Base-by-base conservation (phyloP, 495 filamentous ascomycete species). In the Podospora pseudoanserina region DNA sequence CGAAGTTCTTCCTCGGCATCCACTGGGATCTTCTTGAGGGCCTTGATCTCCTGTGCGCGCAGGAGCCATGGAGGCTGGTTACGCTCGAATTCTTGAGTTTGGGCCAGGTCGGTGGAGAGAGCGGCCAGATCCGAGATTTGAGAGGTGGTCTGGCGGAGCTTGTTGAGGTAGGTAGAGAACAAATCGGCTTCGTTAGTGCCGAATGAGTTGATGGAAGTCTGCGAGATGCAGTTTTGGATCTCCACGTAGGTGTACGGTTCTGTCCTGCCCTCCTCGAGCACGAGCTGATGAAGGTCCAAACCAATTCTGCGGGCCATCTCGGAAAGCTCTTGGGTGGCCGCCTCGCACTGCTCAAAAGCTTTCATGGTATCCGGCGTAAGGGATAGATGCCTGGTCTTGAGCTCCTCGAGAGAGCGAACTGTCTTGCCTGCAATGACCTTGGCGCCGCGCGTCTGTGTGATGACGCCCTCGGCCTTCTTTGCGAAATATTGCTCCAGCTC, bases 341-440 rank as follows among this genome's bases (percentile, higher is more conserved):
- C 73, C 71, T 95, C 90, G 63, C 87, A 87, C 56, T 83, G 81
- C 75, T 83, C 82, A 62, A 85, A 85, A 0, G 76, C 78, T 2
- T 81, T 81, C 13, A 68, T 61, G 5, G 83, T 89, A 70, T 85
- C 89, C 64, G 78, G 87, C 69, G 81, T 82, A 20, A 97, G 85
- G 18, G 92, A 91, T 30, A 98, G 81, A 4, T 91, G 94, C 56
- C 94, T 82, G 0, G 86, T 83, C 70, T 88, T 90, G 55, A 97
- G 82, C 63, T 97, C 93, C 56, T 93, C 88, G 4, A 97, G 79
- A 39, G 91, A 85, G 44, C 90, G 86, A 18, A 90, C 83, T 5
- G 92, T 87, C 78, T 98, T 98, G 62, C 86, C 84, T 70, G 90
- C 88, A 27, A 96, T 84, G 23, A 97, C 92, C 79, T 97, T 97